Evolutionary conservation across 2,329 filamentous ascomycete genomes (phyloP).

Genomic region (Daldinia sp.): DNA sequence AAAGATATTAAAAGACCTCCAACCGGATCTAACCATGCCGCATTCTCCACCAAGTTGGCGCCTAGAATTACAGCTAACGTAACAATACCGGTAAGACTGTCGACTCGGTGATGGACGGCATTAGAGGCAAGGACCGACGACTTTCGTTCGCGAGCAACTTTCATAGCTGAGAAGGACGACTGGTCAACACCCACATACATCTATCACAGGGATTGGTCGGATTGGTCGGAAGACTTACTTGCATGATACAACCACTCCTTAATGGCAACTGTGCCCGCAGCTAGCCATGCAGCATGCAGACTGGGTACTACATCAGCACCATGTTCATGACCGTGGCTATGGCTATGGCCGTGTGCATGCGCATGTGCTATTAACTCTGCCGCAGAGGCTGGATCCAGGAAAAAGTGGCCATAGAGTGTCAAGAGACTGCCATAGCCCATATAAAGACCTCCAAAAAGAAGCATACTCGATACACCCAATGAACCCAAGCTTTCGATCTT

Average conservation of each 20-base stretch:
- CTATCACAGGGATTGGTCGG: background rate
- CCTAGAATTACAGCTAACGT: slow-evolving; percentile 89
- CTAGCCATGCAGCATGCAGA: slow-evolving; percentile 94
- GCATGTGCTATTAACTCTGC: slow-evolving; percentile 61
- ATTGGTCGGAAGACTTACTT: slow-evolving; percentile 69
- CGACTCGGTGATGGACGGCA: slow-evolving; percentile 93
- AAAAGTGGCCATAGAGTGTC: slow-evolving; percentile 75
- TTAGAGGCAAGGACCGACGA: slow-evolving; percentile 96
- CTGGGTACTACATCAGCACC: slow-evolving; percentile 73
- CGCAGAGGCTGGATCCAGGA: slow-evolving; percentile 68
- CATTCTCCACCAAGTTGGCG: slow-evolving; percentile 84
- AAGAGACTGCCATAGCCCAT: slow-evolving; percentile 84
- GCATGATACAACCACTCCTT: slow-evolving; percentile 98
- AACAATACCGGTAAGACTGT: slow-evolving; percentile 94
- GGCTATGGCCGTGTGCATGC: slow-evolving; percentile 68
- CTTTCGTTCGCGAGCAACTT: slow-evolving; percentile 91
- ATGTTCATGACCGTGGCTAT: slow-evolving; percentile 70
- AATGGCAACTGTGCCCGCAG: slow-evolving; percentile 84
- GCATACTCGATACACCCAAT: slow-evolving; percentile 88
- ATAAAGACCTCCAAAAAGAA: slow-evolving; percentile 87
- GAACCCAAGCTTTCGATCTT: slow-evolving; percentile 98
- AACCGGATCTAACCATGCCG: slow-evolving; percentile 92
- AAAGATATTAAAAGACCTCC: slow-evolving; percentile 91
- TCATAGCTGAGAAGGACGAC: slow-evolving; percentile 73
- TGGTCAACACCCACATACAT: slow-evolving; percentile 39